Base-by-base conservation (phyloP, 768 basidiomycete genomes). In the Leccinum pellstonianum region DNA sequence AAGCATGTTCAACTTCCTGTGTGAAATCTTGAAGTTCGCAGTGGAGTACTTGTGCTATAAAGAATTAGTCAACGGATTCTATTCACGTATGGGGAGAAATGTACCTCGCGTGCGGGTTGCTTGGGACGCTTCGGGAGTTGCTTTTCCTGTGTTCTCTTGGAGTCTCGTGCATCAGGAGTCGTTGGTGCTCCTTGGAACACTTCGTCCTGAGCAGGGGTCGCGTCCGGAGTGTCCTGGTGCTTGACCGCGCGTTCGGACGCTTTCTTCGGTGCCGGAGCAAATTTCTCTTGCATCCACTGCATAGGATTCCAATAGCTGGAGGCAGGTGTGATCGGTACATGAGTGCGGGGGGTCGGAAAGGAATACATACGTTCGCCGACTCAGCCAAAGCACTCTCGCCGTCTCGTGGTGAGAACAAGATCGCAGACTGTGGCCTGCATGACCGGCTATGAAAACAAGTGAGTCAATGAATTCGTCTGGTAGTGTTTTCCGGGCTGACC, bases 31-130 rank as follows among this genome's bases (percentile, higher is more conserved):
- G 80, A 97, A 96, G 72, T 86, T 86, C 17, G 90, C 86, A 0
- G 95, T 98, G 21, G 91, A 93, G 73, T 92, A 94, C 79, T 93
- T 91, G 78, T 96, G 94, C 94, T 97, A 61, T 43, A 35, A 48
- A 47, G 37, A n/a, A 37, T 15, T 62, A 66, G 53, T 64, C 54
- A 59, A 41, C 17, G 51, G 9, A 55, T 46, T n/a, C 27, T 19
- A 19, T 52, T 55, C 37, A 19, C 7, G 31, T 5, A 56, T 29
- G 37, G 11, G 41, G 49, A 23, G 55, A 47, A 37, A 15, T 7
- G 37, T 64, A 74, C 73, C 68, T 74, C 68, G n/a, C 52, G 65
- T 47, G 75, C 73, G 41, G 65, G 71, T 49, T 62, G 59, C 57
- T 64, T 76, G 53, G 60, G 51, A 29, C 43, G 66, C 49, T 61